Percentiles rank a stretch among this genome's conserved stretches.
phyloP scores from a whole-genome alignment of 805 yeast species.

The Candida andamanensis region DNA sequence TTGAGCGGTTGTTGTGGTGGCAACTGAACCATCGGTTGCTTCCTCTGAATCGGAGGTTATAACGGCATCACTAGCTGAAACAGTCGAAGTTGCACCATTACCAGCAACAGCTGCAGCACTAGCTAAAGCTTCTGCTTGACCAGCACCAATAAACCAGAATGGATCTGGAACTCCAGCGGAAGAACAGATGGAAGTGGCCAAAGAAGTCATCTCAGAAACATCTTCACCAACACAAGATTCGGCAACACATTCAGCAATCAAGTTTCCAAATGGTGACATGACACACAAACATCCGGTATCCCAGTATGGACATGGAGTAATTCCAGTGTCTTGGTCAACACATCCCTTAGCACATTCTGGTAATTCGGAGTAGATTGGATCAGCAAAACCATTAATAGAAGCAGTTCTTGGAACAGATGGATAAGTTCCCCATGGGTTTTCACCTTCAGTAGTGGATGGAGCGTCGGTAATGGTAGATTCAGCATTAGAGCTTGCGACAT shows the following conservation, averaged over 20 bases:
- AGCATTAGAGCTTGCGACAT: slow-evolving; percentile 1
- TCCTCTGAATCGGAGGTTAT: too few species aligned
- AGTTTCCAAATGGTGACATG: slow-evolving; percentile 40
- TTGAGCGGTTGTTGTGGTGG: too few species aligned
- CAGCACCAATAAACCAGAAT: background rate
- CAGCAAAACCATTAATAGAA: slow-evolving; percentile 42
- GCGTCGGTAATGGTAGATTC: slow-evolving; percentile 8
- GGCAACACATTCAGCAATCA: slow-evolving; percentile 39
- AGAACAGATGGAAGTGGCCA: slow-evolving; percentile 27
- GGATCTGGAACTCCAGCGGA: slow-evolving; percentile 15
- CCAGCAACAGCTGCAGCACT: slow-evolving; percentile 2
- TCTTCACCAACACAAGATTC: slow-evolving; percentile 29
- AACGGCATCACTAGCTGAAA: too few species aligned
- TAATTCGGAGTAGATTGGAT: slow-evolving; percentile 29
- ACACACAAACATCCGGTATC: slow-evolving; percentile 47
- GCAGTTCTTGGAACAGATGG: slow-evolving; percentile 42
- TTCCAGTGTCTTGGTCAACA: slow-evolving; percentile 26
- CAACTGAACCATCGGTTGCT: too few species aligned
- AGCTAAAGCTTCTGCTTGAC: background rate
- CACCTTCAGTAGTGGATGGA: slow-evolving; percentile 11
- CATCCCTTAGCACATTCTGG: slow-evolving; percentile 40
- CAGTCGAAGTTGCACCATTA: too few species aligned
- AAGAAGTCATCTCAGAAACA: slow-evolving; percentile 21
- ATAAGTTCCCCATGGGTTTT: slow-evolving; percentile 31
- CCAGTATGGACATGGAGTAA: slow-evolving; percentile 48